Evolutionary conservation across 768 basidiomycete genomes (phyloP).

Genomic region (Austroboletus festivus): DNA sequence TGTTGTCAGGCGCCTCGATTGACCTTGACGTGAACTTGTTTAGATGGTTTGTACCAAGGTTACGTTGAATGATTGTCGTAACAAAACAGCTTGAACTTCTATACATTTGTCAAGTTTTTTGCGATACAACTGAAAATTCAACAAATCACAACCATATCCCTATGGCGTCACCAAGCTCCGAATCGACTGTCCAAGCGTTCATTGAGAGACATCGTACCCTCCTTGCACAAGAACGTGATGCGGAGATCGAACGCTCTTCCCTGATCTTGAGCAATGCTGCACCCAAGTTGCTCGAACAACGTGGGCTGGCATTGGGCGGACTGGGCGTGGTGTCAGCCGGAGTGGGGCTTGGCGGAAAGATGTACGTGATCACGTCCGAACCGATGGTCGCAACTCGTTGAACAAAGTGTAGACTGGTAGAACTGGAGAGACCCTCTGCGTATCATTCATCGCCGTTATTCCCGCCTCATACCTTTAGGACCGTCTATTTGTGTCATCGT

Average conservation of each 20-base stretch:
- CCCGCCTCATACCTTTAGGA: constrained; percentile 87
- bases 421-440: constrained; percentile 79
- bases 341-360: constrained; percentile 90
- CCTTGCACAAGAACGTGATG: constrained; percentile 67
- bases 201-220: constrained; percentile 65
- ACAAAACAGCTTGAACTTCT: no score
- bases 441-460: constrained; percentile 69
- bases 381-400: constrained; percentile 18
- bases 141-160: background rate
- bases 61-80: no score
- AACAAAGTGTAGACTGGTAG: constrained; percentile 66
- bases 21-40: no score
- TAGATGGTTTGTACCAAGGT: no score
- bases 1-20: no score
- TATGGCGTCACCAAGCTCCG: constrained; percentile 17
- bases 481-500: constrained; percentile 10
- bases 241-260: constrained; percentile 80
- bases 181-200: constrained; percentile 48
- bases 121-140: no score
- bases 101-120: no score
- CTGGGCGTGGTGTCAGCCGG: constrained; percentile 69
- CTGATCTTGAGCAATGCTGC: constrained; percentile 80
- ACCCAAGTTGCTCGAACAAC: constrained; percentile 81
- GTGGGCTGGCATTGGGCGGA: constrained; percentile 76
- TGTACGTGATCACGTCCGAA: constrained; percentile 45